Conservation (phyloP, 2,329 filamentous ascomycete genomes). For the Nemania sp. region DNA sequence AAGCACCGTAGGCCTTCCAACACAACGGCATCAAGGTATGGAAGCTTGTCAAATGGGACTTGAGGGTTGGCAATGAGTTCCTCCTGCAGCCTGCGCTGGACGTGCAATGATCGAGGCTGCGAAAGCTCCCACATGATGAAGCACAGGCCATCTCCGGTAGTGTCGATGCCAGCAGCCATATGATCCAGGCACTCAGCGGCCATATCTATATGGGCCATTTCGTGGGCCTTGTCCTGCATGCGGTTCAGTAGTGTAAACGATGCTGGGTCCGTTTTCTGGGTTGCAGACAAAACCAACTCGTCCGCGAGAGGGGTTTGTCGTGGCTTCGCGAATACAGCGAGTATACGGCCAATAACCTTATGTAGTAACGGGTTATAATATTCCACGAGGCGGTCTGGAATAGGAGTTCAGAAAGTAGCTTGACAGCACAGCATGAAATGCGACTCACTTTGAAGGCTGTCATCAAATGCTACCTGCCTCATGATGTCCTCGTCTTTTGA, state of each 20-base stretch:
- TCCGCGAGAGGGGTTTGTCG: conserved; percentile 64
- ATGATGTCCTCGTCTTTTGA: conserved; percentile 66
- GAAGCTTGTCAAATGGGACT: conserved; percentile 53
- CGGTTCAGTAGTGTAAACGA: conserved; percentile 63
- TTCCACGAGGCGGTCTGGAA: conserved; percentile 63
- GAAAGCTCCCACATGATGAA: conserved; percentile 75
- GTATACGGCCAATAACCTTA: conserved; percentile 49
- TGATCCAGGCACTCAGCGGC: conserved; percentile 73
- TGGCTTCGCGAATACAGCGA: conserved; percentile 57
- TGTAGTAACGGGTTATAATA: conserved; percentile 61
- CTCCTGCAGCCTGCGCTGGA: conserved; percentile 57
- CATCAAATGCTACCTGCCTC: conserved; percentile 69
- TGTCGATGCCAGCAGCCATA: conserved; percentile 74
- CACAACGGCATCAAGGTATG: conserved; percentile 66
- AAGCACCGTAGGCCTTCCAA: conserved; percentile 66
- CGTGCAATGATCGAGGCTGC: conserved; percentile 55
- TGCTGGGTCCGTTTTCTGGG: conserved; percentile 50
- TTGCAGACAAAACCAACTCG: conserved; percentile 60
- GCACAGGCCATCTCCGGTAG: conserved; percentile 70
- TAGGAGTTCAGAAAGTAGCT: conserved; percentile 5
- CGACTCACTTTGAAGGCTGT: conserved; percentile 66
- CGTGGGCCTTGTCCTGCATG: conserved; percentile 56
- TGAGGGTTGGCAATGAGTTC: conserved; percentile 54
- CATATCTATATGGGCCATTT: conserved; percentile 57
- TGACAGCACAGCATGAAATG: not conserved